A percentile compares a stretch with the other conserved stretches of the same genome.
Evolutionary conservation across 1,284 basidiomycete species (phyloP).

Genomic region (Trametes hirsuta): DNA sequence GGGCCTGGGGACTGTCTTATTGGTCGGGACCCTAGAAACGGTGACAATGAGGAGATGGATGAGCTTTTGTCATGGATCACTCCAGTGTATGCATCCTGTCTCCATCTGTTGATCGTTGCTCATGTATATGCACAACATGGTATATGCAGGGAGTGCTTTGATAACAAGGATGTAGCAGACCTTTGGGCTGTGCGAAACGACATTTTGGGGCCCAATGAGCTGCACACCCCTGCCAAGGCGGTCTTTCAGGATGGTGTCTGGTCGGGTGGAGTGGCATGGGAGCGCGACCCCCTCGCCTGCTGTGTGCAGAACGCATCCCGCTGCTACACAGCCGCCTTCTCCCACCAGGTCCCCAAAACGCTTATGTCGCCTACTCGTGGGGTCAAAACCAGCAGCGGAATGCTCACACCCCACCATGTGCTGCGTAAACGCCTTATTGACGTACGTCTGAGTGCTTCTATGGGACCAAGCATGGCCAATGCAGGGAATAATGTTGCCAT

Average conservation of each 20-base stretch:
- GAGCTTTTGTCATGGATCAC: no score
- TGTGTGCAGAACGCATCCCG: background rate
- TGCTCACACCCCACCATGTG: background rate
- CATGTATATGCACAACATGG: no score
- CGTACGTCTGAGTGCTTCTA: background rate
- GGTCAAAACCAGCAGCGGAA: background rate
- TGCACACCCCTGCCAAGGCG: background rate
- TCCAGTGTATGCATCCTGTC: no score
- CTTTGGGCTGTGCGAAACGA: background rate
- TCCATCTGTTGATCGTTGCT: no score
- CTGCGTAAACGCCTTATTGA: background rate
- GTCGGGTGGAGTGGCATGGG: background rate
- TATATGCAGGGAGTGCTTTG: background rate
- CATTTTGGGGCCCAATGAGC: background rate
- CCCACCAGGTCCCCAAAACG: background rate
- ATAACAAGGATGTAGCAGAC: background rate
- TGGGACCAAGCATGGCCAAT: background rate
- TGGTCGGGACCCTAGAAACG: no score
- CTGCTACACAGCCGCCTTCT: background rate
- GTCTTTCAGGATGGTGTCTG: background rate
- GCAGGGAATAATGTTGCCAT: no score
- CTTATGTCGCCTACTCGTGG: background rate
- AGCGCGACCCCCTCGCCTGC: background rate
- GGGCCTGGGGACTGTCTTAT: no score
- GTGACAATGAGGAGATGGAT: no score